Evolutionary conservation across 306 rosid genomes (phyloP).

Genomic region (Vigna reflexopilosa): DNA sequence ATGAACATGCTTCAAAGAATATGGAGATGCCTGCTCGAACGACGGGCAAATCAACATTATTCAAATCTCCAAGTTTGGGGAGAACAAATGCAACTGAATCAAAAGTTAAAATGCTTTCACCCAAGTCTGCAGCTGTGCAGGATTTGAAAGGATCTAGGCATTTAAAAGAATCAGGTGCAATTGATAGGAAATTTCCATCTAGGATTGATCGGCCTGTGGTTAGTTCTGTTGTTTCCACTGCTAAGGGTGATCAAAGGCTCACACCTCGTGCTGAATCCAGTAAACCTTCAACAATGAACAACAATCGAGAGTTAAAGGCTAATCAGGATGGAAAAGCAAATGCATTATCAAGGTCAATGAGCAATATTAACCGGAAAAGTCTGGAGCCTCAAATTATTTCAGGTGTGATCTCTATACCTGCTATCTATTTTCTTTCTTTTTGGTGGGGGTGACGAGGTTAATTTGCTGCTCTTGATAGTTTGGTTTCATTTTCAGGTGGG

Average conservation of each 20-base stretch:
- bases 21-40: slow-evolving; percentile 62
- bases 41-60: slow-evolving; percentile 71
- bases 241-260: slow-evolving; percentile 73
- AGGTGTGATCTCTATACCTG: slow-evolving; percentile 58
- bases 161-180: slow-evolving; percentile 63
- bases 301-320: slow-evolving; percentile 62
- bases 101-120: slow-evolving; percentile 77
- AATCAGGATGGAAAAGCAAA: slow-evolving; percentile 68
- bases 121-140: slow-evolving; percentile 55
- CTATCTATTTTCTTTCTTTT: slow-evolving; percentile 4
- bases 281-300: slow-evolving; percentile 58
- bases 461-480: slow-evolving; percentile 25
- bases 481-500: slow-evolving; percentile 49
- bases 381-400: slow-evolving; percentile 67
- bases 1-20: slow-evolving; percentile 67
- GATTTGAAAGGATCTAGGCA: slow-evolving; percentile 73
- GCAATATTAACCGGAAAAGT: slow-evolving; percentile 62
- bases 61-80: slow-evolving; percentile 64
- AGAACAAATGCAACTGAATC: slow-evolving; percentile 64
- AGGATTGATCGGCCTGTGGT: slow-evolving; percentile 66
- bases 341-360: slow-evolving; percentile 53
- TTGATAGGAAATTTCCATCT: slow-evolving; percentile 67
- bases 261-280: slow-evolving; percentile 64
- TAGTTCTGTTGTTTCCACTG: slow-evolving; percentile 58
- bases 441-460: not conserved